Percentiles rank a stretch among this genome's conserved stretches.
Conservation (phyloP, 1,139 yeast species). For the Zygoascus sp. region DNA sequence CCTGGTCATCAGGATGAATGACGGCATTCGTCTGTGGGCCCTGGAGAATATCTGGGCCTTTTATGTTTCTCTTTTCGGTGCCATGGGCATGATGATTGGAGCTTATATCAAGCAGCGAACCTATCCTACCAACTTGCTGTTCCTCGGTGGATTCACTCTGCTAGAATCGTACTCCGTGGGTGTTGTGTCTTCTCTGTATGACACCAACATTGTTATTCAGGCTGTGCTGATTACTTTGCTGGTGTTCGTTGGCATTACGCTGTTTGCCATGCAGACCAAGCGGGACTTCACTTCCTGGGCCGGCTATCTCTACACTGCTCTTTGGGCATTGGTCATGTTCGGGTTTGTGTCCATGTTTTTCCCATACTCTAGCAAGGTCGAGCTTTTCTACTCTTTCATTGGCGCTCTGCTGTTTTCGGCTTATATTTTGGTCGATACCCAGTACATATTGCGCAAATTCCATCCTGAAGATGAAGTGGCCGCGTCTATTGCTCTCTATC, state of each 20-base stretch:
- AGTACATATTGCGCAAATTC: slow-evolving; percentile 69
- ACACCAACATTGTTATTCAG: slow-evolving; percentile 60
- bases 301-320: slow-evolving; percentile 46
- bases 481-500: slow-evolving; percentile 69
- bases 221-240: slow-evolving; percentile 67
- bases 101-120: slow-evolving; percentile 57
- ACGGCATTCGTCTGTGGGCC: slow-evolving; percentile 53
- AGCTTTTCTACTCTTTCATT: slow-evolving; percentile 60
- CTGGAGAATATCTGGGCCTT: slow-evolving; percentile 58
- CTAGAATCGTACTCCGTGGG: slow-evolving; percentile 75
- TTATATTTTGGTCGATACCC: slow-evolving; percentile 78
- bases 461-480: slow-evolving; percentile 84
- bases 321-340: slow-evolving; percentile 69
- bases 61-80: slow-evolving; percentile 52
- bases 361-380: slow-evolving; percentile 53
- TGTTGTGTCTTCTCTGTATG: slow-evolving; percentile 58
- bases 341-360: slow-evolving; percentile 68
- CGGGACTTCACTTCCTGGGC: slow-evolving; percentile 76
- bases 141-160: slow-evolving; percentile 63
- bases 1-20: slow-evolving; percentile 47
- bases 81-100: slow-evolving; percentile 59
- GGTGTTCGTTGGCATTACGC: slow-evolving; percentile 68
- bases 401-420: slow-evolving; percentile 74
- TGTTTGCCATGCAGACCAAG: slow-evolving; percentile 77
- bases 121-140: slow-evolving; percentile 57